Evolutionary conservation across 2,329 filamentous ascomycete species (phyloP).

Genomic region (Hymenoscyphus salicellus): DNA sequence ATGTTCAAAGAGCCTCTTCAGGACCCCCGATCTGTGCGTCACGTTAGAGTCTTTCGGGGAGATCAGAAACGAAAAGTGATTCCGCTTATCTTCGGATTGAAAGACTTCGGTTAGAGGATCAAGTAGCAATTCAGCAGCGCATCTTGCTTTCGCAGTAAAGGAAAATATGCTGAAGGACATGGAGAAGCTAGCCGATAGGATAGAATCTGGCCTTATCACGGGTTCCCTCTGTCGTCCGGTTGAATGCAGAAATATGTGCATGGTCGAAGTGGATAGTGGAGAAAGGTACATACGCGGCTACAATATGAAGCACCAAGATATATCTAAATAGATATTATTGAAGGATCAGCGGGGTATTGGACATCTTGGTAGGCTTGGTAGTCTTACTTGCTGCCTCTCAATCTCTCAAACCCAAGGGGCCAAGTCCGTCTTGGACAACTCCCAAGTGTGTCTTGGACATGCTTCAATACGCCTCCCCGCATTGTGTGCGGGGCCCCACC

Average conservation of each 20-base stretch:
- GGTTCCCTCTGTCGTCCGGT: not conserved
- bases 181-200: too few relatives aligned
- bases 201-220: too few relatives aligned
- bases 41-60: too few relatives aligned
- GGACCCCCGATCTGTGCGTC: too few relatives aligned
- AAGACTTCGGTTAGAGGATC: too few relatives aligned
- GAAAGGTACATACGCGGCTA: not conserved
- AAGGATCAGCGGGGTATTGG: not conserved
- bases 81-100: too few relatives aligned
- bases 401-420: not conserved
- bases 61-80: too few relatives aligned
- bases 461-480: not conserved
- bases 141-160: too few relatives aligned
- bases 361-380: slow-evolving; percentile 3
- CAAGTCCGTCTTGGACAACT: not conserved
- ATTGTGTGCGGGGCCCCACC: not conserved
- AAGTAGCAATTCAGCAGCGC: too few relatives aligned
- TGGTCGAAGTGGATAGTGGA: not conserved
- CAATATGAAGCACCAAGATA: not conserved
- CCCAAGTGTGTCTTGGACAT: not conserved
- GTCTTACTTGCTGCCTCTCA: not conserved
- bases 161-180: too few relatives aligned
- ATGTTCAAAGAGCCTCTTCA: too few relatives aligned
- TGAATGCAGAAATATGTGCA: not conserved
- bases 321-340: not conserved